A percentile compares a stretch with the other conserved stretches of the same genome.
Evolutionary conservation across 2,329 filamentous ascomycete species (phyloP).

Genomic region (Aphanocladium album): DNA sequence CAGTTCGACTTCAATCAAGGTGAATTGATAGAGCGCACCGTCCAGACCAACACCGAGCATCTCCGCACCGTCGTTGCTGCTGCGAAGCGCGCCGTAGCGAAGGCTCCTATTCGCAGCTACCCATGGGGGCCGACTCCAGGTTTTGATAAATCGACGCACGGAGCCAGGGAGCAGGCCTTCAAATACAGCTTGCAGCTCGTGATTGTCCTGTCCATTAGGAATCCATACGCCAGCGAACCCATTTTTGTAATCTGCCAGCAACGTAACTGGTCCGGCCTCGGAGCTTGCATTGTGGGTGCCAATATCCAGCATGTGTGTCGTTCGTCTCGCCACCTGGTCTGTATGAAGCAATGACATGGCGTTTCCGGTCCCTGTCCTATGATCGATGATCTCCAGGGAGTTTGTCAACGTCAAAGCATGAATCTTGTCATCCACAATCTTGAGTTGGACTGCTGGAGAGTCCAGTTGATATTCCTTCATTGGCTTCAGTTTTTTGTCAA

Average conservation of each 20-base stretch:
- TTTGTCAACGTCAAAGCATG: slow-evolving; percentile 49
- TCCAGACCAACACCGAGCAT: slow-evolving; percentile 63
- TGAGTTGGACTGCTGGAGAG: slow-evolving; percentile 48
- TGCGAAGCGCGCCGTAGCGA: slow-evolving; percentile 39
- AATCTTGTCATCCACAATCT: slow-evolving; percentile 42
- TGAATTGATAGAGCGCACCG: slow-evolving; percentile 66
- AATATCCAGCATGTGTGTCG: slow-evolving; percentile 43
- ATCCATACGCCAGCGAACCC: slow-evolving; percentile 47
- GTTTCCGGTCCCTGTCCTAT: slow-evolving; percentile 31
- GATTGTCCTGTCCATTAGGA: slow-evolving; percentile 36
- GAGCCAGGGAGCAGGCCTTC: slow-evolving; percentile 52
- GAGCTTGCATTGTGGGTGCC: slow-evolving; percentile 26
- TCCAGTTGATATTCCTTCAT: slow-evolving; percentile 44
- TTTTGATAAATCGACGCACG: slow-evolving; percentile 51
- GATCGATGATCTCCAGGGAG: slow-evolving; percentile 53
- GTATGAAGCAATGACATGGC: slow-evolving; percentile 38
- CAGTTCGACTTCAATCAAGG: slow-evolving; percentile 55
- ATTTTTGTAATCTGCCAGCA: slow-evolving; percentile 45
- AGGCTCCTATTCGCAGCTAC: slow-evolving; percentile 26
- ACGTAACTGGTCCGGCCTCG: slow-evolving; percentile 35
- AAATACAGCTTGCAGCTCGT: slow-evolving; percentile 45
- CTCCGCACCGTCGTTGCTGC: slow-evolving; percentile 41
- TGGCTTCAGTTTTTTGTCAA: slow-evolving; percentile 46
- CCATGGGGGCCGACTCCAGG: slow-evolving; percentile 51
- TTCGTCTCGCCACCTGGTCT: slow-evolving; percentile 40